Evolutionary conservation across 2,329 filamentous ascomycete species (phyloP), one percentile per base, ranked within the genome.

Genomic region (Pyricularia sp.): DNA sequence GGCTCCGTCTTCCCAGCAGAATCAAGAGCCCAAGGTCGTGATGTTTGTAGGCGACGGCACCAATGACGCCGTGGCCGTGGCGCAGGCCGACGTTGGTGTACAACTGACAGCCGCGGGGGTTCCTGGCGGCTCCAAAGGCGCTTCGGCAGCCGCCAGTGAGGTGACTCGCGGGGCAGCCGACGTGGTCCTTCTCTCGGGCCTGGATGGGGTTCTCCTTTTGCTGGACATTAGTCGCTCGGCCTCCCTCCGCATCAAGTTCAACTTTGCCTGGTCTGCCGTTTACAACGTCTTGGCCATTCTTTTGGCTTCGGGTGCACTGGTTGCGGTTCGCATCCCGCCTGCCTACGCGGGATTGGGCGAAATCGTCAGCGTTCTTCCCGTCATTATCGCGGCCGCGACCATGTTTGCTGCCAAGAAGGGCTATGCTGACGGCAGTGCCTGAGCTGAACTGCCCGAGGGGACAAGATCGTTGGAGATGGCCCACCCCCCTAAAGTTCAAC

Each of bases 211-310:
- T 3, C 75, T 83, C 1, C 77, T 81, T 9, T 76, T 88, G 25
- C 79, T 90, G 2, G 81, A 86, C 66, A 75, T 87, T 50, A 79
- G 77, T 64, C 68, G 70, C 55, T 73, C 74, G 10, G 73, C 74
- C 28, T 77, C 77, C 70, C 73, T 76, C 12, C 80, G 84, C 26
- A 83, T 87, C 71, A 72, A 80, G 9, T 84, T 89, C 77, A 91
- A 91, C 73, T 90, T 91, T 72, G 77, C 73, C 0, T 91, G 88
- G 88, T 81, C 84, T 0, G 83, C 81, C 33, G 72, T 87, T 1
- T 91, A 91, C 77, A 92, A 91, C 70, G 33, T 85, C 6, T 80
- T 87, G 69, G 88, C 88, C 0, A 81, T 91, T 14, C 74, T 88
- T 61, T 77, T 91, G 20, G 88, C 85, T 4, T 82, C 83, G 0